Evolutionary conservation across 1,139 yeast genomes (phyloP).

Genomic region (Debaryomyces robertsiae): DNA sequence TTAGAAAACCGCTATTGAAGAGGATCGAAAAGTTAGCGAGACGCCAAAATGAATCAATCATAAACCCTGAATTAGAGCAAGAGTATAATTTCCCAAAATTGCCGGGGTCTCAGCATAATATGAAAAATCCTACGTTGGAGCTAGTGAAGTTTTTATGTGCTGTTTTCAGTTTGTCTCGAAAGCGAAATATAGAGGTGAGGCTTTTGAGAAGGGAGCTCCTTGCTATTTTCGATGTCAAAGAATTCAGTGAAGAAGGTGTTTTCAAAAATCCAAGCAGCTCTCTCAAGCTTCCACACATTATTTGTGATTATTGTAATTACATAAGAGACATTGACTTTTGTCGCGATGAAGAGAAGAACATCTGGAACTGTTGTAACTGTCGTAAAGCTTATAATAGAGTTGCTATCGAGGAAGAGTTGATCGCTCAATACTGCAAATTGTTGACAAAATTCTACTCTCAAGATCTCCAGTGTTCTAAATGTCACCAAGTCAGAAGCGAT

Average conservation of each 20-base stretch:
- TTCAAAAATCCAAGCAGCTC: slow-evolving; percentile 78
- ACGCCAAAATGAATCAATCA: slow-evolving; percentile 71
- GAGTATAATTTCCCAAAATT: slow-evolving; percentile 73
- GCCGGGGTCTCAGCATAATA: slow-evolving; percentile 67
- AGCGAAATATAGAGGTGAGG: slow-evolving; percentile 71
- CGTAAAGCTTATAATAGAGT: slow-evolving; percentile 63
- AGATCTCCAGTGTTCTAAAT: slow-evolving; percentile 79
- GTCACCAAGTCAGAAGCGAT: slow-evolving; percentile 66
- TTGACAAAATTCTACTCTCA: slow-evolving; percentile 71
- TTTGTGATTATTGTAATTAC: slow-evolving; percentile 79
- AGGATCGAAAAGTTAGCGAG: slow-evolving; percentile 67
- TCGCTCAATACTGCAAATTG: slow-evolving; percentile 60
- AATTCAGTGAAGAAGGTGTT: slow-evolving; percentile 77
- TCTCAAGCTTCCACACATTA: slow-evolving; percentile 63
- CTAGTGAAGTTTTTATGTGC: slow-evolving; percentile 77
- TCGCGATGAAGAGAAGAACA: slow-evolving; percentile 51
- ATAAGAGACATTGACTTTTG: slow-evolving; percentile 83
- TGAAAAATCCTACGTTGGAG: slow-evolving; percentile 76
- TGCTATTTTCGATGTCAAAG: slow-evolving; percentile 73
- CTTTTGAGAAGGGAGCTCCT: slow-evolving; percentile 74
- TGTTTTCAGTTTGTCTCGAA: slow-evolving; percentile 65
- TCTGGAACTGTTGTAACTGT: slow-evolving; percentile 77
- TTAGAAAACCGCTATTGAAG: slow-evolving; percentile 66
- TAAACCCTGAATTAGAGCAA: slow-evolving; percentile 62
- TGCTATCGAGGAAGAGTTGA: slow-evolving; percentile 75